Conservation (phyloP, 2,329 filamentous ascomycete genomes). For the Hypomyces perniciosus region DNA sequence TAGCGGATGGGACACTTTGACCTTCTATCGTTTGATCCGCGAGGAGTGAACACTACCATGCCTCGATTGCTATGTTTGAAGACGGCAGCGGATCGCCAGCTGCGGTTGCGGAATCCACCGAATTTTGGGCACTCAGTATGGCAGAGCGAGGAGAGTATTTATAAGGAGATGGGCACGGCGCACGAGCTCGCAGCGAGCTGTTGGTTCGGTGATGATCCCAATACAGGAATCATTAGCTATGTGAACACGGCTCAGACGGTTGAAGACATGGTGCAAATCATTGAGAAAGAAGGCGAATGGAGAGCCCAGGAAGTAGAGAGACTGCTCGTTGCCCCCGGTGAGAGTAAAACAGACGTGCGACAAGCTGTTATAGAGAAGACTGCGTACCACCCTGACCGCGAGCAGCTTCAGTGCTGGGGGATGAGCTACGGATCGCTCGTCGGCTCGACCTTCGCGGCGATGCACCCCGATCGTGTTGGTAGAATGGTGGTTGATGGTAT, state of each 20-base stretch:
- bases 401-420: neutral
- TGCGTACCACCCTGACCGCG: no score
- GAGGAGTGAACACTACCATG: conserved; percentile 35
- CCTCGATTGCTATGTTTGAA: conserved; percentile 16
- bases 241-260: conserved; percentile 41
- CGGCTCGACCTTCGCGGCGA: conserved; percentile 27
- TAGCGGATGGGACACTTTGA: conserved; percentile 26
- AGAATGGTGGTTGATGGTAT: conserved; percentile 22
- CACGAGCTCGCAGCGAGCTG: conserved; percentile 19
- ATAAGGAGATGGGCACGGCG: conserved; percentile 19
- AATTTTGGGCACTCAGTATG: conserved; percentile 11
- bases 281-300: conserved; percentile 37
- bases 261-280: conserved; percentile 43
- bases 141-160: conserved; percentile 14
- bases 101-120: conserved; percentile 12
- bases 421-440: conserved; percentile 31
- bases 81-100: conserved; percentile 9
- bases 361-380: no score
- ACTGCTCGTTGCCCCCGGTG: neutral
- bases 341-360: no score
- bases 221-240: conserved; percentile 24
- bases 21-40: conserved; percentile 36
- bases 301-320: conserved; percentile 18
- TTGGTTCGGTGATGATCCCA: conserved; percentile 15
- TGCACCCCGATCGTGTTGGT: conserved; percentile 20